Base-by-base conservation (phyloP, 768 basidiomycete genomes). In the Inosperma sp. region DNA sequence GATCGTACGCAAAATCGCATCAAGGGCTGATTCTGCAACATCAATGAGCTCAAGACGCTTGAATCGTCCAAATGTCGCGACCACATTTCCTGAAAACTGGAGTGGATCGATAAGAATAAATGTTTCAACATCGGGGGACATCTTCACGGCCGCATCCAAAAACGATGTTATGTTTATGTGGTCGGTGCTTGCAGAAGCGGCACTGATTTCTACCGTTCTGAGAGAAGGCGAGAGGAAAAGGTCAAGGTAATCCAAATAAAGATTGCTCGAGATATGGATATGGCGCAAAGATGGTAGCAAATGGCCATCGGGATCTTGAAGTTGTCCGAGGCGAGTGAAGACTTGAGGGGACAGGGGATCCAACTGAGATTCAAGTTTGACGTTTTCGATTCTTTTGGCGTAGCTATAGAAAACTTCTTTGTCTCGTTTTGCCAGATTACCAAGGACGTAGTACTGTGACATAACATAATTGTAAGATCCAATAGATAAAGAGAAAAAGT, bases 161-260 rank as follows among this genome's bases (percentile, higher is more conserved):
- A 39, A 5, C 6, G 39, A 36, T 5, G 54, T 21, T 14, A 25
- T 21, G 53, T 43, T 3, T 48, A 27, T 12, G 14, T 16, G 4
- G 19, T 35, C 16, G 36, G 44, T 19, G 30, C 30, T 6, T 14
- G n/a, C 5, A 51, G n/a, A n/a, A n/a, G n/a, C n/a, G n/a, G n/a
- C n/a, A n/a, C n/a, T n/a, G n/a, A n/a, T n/a, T n/a, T n/a, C 33
- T 16, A 57, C 22, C 22, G 31, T 29, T 31, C 33, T 19, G 21
- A 57, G 40, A 8, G 52, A 48, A 6, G 52, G 48, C 1, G 39
- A 23, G 8, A 50, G 10, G 37, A 53, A 57, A 13, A 57, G 35
- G 13, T 27, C 27, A 30, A 54, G 42, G 17, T 51, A 43, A 3
- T 41, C 21, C n/a, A 54, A 10, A 6, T 33, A 27, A n/a, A n/a